These are phyloP conservation scores for Pyricularia sp. DNA, from an alignment of 2,329 filamentous ascomycete genomes.

Conservation along the genomic window DNA sequence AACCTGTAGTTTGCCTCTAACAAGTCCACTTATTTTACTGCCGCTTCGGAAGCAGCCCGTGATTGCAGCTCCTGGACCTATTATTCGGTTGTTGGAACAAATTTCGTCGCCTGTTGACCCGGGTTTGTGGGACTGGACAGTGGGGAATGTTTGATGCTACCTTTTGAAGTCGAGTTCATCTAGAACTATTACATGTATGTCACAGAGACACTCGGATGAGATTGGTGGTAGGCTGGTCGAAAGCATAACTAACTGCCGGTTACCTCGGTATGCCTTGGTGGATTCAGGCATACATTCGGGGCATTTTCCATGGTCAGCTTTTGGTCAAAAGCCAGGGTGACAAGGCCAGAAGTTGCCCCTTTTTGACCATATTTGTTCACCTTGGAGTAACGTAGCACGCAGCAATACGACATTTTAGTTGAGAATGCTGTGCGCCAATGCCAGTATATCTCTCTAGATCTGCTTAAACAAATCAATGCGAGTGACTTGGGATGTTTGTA, in stretches of 20 bases:
- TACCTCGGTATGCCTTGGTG: neutral
- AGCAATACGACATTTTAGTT: neutral
- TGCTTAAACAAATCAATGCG: too few species aligned
- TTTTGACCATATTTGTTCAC: neutral
- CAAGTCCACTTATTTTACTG: too few species aligned
- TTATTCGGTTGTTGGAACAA: neutral
- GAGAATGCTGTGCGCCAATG: neutral
- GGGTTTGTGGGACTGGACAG: neutral
- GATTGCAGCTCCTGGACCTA: neutral
- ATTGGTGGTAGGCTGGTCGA: neutral
- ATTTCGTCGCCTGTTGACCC: neutral
- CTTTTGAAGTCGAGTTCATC: neutral
- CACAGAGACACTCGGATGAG: neutral
- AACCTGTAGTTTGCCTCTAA: too few species aligned
- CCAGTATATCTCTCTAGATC: neutral
- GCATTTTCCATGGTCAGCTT: neutral
- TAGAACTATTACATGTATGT: neutral
- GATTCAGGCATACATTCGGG: neutral
- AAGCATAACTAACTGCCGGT: neutral
- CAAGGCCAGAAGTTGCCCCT: neutral
- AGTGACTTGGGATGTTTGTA: too few species aligned
- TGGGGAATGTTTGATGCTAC: neutral
- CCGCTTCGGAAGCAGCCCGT: neutral
- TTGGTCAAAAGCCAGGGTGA: neutral
- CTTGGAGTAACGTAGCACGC: neutral